phyloP scores from a whole-genome alignment of 2,329 filamentous ascomycete genomes.

The Trichoderma gracile region DNA sequence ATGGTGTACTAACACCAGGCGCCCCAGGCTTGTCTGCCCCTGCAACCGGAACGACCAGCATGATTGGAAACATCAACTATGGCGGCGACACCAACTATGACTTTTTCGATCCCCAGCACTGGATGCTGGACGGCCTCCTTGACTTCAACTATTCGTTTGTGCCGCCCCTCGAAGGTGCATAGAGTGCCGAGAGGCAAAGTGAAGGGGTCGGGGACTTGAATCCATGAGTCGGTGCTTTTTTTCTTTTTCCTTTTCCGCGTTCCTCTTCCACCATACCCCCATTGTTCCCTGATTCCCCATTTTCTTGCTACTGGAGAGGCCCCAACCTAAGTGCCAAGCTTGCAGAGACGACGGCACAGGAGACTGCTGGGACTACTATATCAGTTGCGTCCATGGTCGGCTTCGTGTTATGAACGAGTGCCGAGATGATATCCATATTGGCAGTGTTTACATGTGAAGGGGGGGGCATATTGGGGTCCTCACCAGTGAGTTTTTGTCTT shows the following conservation, averaged over 20 bases:
- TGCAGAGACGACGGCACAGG: conserved; percentile 10
- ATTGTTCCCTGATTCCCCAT: not conserved
- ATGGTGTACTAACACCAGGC: conserved; percentile 55
- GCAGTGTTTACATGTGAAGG: not conserved
- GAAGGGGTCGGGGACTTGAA: conserved; percentile 7
- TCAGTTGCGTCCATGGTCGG: not conserved
- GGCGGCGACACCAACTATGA: conserved; percentile 70
- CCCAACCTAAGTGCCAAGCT: conserved; percentile 19
- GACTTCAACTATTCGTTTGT: conserved; percentile 73
- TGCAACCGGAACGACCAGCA: conserved; percentile 44
- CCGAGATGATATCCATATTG: not conserved
- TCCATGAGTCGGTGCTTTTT: conserved; percentile 15
- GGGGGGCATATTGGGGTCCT: not conserved
- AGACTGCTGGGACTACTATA: conserved; percentile 9
- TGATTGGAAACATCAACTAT: conserved; percentile 57
- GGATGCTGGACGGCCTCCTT: conserved; percentile 85
- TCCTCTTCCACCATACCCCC: conserved; percentile 1
- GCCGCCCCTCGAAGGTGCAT: conserved; percentile 56
- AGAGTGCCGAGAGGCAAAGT: conserved; percentile 23
- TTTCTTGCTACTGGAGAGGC: conserved; percentile 6
- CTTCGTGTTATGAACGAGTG: conserved; percentile 8
- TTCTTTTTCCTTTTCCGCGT: conserved; percentile 4
- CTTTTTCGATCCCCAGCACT: conserved; percentile 89
- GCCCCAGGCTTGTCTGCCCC: conserved; percentile 48
- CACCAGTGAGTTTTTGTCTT: conserved; percentile 23